Conservation (phyloP, 108 stramenopile species). For the Nannochloropsis salina region DNA sequence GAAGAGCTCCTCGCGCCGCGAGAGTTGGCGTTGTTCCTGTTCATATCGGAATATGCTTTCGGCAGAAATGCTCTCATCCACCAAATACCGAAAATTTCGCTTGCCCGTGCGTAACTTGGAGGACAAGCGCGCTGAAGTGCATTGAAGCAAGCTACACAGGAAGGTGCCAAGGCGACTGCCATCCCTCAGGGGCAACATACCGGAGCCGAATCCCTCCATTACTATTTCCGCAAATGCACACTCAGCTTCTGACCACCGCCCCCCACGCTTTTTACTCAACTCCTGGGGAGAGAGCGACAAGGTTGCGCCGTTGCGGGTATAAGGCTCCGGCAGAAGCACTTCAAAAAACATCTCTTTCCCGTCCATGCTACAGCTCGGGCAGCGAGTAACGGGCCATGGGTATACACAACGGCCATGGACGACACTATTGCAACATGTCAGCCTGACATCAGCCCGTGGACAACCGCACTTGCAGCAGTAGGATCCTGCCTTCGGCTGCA, state of each 20-base stretch:
- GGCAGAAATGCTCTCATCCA: background rate
- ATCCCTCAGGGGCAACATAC: background rate
- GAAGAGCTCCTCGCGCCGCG: background rate
- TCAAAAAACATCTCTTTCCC: background rate
- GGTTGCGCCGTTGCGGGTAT: background rate
- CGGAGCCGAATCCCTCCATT: background rate
- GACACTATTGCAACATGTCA: conserved; percentile 7
- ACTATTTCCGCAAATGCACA: background rate
- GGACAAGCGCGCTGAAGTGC: background rate
- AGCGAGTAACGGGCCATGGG: background rate
- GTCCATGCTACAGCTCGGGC: background rate
- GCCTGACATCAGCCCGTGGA: background rate
- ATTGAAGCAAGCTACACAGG: conserved; percentile 10
- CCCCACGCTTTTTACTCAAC: conserved; percentile 4
- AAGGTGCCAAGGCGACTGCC: background rate
- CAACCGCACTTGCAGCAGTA: conserved; percentile 19
- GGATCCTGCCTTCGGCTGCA: background rate
- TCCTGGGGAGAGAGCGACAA: background rate
- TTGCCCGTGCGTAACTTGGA: conserved; percentile 7
- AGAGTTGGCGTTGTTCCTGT: background rate
- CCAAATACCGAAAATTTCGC: background rate
- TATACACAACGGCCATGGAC: conserved; percentile 1
- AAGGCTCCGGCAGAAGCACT: background rate
- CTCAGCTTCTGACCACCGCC: conserved; percentile 13
- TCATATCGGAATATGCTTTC: background rate